phyloP scores from a whole-genome alignment of 73 alveolate species.

The Paramecium pentaurelia region DNA sequence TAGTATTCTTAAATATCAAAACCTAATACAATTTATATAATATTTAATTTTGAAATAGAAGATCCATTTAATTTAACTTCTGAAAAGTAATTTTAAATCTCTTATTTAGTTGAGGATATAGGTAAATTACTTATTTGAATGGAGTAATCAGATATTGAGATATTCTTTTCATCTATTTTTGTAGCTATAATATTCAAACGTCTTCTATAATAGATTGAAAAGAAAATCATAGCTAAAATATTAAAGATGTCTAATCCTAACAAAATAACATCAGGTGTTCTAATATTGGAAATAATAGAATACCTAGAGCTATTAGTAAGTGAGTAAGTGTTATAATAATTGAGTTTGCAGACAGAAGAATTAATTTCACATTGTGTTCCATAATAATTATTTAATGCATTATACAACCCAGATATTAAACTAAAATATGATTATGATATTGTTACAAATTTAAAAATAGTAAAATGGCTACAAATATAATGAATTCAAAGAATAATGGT shows the following conservation, averaged over 20 bases:
- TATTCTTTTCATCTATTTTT: not conserved
- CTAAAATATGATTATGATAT: not conserved
- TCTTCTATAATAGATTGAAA: not conserved
- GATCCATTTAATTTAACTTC: not conserved
- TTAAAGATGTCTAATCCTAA: not conserved
- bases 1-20: not conserved
- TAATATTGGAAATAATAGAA: not conserved
- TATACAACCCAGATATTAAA: not conserved
- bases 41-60: not conserved
- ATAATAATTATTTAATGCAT: not conserved
- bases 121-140: constrained; percentile 18
- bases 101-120: not conserved
- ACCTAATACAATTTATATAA: not conserved
- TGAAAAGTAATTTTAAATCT: not conserved
- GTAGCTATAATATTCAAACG: not conserved
- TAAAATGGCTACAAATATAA: not conserved
- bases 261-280: not conserved
- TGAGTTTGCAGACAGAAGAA: not conserved
- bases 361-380: not conserved
- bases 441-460: not conserved
- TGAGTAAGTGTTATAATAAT: constrained; percentile 5
- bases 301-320: constrained; percentile 2
- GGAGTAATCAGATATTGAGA: constrained; percentile 19
- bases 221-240: not conserved
- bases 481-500: constrained; percentile 26